Base-by-base conservation (phyloP, 2,329 filamentous ascomycete genomes). In the Curvularia hawaiiensis region DNA sequence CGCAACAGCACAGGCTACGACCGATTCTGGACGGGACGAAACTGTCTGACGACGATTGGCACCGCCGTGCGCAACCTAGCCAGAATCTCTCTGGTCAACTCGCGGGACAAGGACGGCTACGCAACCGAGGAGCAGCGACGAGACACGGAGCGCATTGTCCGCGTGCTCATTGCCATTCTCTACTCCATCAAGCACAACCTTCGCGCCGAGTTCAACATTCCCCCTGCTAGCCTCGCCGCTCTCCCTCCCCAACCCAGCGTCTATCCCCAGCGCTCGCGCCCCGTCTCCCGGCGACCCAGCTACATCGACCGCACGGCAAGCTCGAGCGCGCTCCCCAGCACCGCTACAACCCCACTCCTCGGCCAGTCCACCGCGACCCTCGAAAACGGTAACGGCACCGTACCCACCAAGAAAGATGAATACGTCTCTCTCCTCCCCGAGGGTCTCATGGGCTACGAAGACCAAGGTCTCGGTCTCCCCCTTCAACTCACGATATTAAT, bases 151-250 rank as follows among this genome's bases (percentile, higher is more conserved):
- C 79, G 82, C 41, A 82, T 82, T 0, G 78, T 88, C 2, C 80
- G 85, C 12, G 80, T 86, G 11, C 75, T 88, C 11, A 79, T 88
- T 58, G 86, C 86, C 0, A 80, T 88, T 49, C 80, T 88, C 2
- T 88, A 85, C 65, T 84, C 86, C 0, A 81, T 87, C 43, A 89
- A 88, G 66, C 85, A 88, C 67, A 85, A 88, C 66, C 76, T 89
- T 0, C 82, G 86, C 18, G 83, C 84, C 1, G 86, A 88, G 72
- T 89, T 86, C 50, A 73, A 75, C 49, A 73, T 74, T 77, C 82
- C 40, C 72, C 82, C 33, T 52, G 76, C 63, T 2, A 67, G 63
- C 47, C 57, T 75, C 1, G 67, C 64, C 0, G 45, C 56, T 60
- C 47, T 72, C 50, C 45, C 66, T 11, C 14, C 72, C 1, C 59